Base-by-base conservation (phyloP, 371 early-diverging fungal species). In the Capniomyces stellatus region DNA sequence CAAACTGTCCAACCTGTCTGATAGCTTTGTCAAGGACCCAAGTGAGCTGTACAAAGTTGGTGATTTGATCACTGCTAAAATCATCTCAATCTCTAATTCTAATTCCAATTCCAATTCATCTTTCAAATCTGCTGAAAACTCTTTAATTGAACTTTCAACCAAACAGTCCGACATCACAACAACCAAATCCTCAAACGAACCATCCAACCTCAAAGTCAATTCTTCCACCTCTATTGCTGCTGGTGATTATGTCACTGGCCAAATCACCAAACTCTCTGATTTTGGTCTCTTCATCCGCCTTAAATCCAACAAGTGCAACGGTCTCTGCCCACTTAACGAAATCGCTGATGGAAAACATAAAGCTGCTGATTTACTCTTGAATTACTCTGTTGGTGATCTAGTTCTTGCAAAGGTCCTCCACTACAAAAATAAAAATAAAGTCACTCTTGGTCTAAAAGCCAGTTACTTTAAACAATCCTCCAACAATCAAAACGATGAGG, bases 21-120 rank as follows among this genome's bases (percentile, higher is more conserved):
- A 93, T 65, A 81, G 77, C 30, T 89, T 72, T 58, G 71, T 92
- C 29, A 81, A 82, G 59, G 85, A 92, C 51, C 85, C 89, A 77
- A 77, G 82, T 66, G 55, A 57, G 28, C 64, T 75, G 3, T 85
- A 80, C 64, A 71, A 76, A 22, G 60, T 75, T 15, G 92, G 89
- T 18, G 79, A 83, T 58, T 61, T 83, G 12, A 89, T 92, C 12
- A 71, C 72, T 23, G 83, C 78, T 35, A 73, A 76, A 57, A 71
- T 93, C 15, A 58, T 87, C 25, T 52, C 21, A n/a, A n/a, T n/a
- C n/a, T n/a, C n/a, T n/a, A n/a, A n/a, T n/a, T n/a, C n/a, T n/a
- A n/a, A n/a, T n/a, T n/a, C n/a, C n/a, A n/a, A n/a, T n/a, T n/a
- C n/a, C n/a, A n/a, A n/a, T n/a, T n/a, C n/a, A n/a, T n/a, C n/a